Conservation (phyloP, 208 protist genomes). For the Entamoeba invadens region DNA sequence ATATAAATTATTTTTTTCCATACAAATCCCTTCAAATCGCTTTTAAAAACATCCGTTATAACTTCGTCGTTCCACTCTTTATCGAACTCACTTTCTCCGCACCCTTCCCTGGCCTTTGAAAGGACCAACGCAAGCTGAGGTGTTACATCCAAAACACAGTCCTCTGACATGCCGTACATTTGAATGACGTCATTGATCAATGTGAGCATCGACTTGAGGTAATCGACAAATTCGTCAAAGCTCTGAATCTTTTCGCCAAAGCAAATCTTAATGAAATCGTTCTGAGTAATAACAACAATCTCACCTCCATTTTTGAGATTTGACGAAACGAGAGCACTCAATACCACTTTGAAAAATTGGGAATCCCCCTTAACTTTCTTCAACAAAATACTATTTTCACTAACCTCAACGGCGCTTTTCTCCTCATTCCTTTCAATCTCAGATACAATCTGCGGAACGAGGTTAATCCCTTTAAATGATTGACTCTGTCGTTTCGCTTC, state of each 20-base stretch:
- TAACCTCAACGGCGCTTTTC: background rate
- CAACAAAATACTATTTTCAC: background rate
- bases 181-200: background rate
- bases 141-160: background rate
- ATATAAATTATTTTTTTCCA: conserved; percentile 1
- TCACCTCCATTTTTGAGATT: background rate
- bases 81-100: background rate
- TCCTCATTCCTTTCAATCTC: background rate
- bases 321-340: background rate
- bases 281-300: background rate
- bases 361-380: background rate
- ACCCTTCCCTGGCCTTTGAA: background rate
- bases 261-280: background rate
- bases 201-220: background rate
- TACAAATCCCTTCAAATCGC: background rate
- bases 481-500: background rate
- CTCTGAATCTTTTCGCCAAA: background rate
- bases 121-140: background rate
- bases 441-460: no score
- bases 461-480: background rate
- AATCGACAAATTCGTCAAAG: background rate
- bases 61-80: background rate
- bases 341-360: background rate
- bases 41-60: background rate
- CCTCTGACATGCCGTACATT: background rate